Base-by-base conservation (phyloP, 169 alveolate species). In the Plasmodium gonderi region DNA sequence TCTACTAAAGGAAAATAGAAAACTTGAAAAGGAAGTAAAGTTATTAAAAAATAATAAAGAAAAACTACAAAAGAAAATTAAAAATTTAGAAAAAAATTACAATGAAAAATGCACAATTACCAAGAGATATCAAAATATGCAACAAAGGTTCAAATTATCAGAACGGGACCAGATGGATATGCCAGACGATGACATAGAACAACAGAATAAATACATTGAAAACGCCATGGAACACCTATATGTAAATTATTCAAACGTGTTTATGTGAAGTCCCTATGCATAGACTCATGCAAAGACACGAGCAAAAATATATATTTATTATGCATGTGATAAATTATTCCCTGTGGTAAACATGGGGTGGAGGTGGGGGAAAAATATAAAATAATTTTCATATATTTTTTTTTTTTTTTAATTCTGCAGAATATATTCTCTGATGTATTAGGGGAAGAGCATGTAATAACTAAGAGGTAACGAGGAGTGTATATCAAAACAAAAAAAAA, bases 221-320 rank as follows among this genome's bases (percentile, higher is more conserved):
- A 83, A 83, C 45, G 20, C 92, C 0, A 83, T 83, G 77, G 83
- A 72, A 17, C 81, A 83, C 11, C 29, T 83, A 45, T 83, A 83
- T 60, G 92, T 83, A 72, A 83, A 60, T 9, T 40, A 38, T 45
- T n/a, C n/a, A n/a, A n/a, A 36, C 72, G 72, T 60, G 72, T 60
- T 29, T 9, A 5, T 5, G 33, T 11, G 33, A 3, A 12, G 33
- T 12, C n/a, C 23, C 69, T 31, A 3, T 54, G 14, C 69, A 54
- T 54, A 31, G n/a, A n/a, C n/a, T n/a, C 69, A 12, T 60, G 2
- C 40, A 36, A 60, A 2, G 38, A 60, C 1, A 12, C 72, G 72
- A 4, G n/a, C 12, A 8, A n/a, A n/a, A n/a, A 20, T 20, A n/a
- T 60, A 17, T 4, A n/a, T 44, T 9, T 26, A 29, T 54, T 67